phyloP scores from a whole-genome alignment of 176 grass and related monocot genomes.

The Thinopyrum elongatum region DNA sequence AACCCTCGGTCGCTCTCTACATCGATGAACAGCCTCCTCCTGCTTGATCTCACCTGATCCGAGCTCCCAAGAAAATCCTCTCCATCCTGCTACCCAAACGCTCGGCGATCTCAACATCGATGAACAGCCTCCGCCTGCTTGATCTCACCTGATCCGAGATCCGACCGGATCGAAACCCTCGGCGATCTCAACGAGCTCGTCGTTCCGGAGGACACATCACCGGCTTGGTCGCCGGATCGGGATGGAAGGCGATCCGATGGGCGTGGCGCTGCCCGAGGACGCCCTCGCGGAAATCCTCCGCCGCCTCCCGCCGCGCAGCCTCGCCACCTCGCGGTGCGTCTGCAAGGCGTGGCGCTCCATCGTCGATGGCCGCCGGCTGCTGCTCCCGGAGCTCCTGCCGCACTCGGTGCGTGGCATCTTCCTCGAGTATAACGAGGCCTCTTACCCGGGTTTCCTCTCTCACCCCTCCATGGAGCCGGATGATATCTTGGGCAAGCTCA shows the following conservation, averaged over 20 bases:
- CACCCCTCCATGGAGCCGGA: neutral
- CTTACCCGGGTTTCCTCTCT: neutral
- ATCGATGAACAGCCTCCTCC: neutral
- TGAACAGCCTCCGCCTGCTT: neutral
- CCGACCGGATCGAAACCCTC: neutral
- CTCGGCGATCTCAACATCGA: neutral
- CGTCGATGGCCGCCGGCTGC: neutral
- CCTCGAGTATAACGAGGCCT: neutral
- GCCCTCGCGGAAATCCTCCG: neutral
- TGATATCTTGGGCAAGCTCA: neutral
- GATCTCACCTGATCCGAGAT: neutral
- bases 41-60: neutral
- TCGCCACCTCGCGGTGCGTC: conserved; percentile 1
- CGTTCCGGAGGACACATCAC: neutral
- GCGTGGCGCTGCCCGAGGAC: neutral
- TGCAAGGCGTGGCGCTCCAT: neutral
- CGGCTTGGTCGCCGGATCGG: neutral
- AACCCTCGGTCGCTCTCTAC: neutral
- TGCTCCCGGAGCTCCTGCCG: neutral
- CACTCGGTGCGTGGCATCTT: conserved; percentile 7
- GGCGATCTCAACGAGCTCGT: neutral
- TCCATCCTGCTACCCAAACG: neutral
- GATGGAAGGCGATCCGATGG: neutral
- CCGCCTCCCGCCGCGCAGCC: conserved; percentile 2
- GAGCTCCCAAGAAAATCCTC: neutral